Conservation (phyloP, 1,284 basidiomycete genomes). For the Cutaneotrichosporon spelunceum region DNA sequence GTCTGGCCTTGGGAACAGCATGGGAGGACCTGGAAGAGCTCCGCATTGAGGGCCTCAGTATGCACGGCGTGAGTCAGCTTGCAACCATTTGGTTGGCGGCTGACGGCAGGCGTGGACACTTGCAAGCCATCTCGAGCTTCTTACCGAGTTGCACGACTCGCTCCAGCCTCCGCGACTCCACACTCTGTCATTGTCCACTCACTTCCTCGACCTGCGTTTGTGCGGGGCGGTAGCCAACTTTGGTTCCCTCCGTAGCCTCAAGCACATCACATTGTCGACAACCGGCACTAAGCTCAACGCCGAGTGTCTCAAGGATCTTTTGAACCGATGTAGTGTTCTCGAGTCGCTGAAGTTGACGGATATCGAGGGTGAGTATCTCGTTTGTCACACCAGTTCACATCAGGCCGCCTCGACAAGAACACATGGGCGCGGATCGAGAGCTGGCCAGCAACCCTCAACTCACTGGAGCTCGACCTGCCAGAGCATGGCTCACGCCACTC, state of each 20-base stretch:
- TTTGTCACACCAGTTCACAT: background rate
- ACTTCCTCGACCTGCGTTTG: conserved; percentile 31
- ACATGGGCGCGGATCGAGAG: conserved; percentile 30
- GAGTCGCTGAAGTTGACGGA: conserved; percentile 27
- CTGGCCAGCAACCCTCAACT: conserved; percentile 27
- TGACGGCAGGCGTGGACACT: conserved; percentile 26
- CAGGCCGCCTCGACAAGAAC: conserved; percentile 36
- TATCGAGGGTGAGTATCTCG: conserved; percentile 26
- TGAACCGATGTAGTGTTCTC: conserved; percentile 27
- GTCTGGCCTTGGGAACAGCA: conserved; percentile 25
- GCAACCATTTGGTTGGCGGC: background rate
- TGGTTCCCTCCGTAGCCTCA: conserved; percentile 26
- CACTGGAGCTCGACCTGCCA: conserved; percentile 26
- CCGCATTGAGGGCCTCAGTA: conserved; percentile 11
- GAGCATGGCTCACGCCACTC: conserved; percentile 32
- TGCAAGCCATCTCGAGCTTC: conserved; percentile 25
- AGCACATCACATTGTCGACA: conserved; percentile 28
- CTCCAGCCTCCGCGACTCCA: conserved; percentile 11
- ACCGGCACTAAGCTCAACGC: conserved; percentile 33
- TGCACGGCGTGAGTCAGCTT: conserved; percentile 25
- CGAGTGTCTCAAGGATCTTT: conserved; percentile 26
- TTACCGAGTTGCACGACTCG: conserved; percentile 14
- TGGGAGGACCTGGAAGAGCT: conserved; percentile 34
- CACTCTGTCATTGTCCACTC: conserved; percentile 29
- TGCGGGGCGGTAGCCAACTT: conserved; percentile 24